These are phyloP conservation scores for Kitagawia praeruptora DNA, from an alignment of 129 eudicot species.

Conservation along the genomic window DNA sequence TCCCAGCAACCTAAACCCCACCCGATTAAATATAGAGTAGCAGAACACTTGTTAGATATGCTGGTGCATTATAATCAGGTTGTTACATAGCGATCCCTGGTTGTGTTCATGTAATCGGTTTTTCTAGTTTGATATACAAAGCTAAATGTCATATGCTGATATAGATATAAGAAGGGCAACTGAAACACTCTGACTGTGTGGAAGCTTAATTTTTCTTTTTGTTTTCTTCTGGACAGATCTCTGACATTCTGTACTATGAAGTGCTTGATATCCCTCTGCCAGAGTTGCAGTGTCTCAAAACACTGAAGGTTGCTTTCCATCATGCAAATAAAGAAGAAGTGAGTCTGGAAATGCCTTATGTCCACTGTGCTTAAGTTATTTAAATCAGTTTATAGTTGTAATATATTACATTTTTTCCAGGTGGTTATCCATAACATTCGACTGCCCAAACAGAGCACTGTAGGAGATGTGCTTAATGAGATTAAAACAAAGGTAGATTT, in stretches of 20 bases:
- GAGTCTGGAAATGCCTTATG: slow-evolving; percentile 1
- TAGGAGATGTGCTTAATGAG: slow-evolving; percentile 84
- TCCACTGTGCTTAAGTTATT: neutral
- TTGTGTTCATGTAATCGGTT: neutral
- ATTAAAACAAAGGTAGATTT: slow-evolving; percentile 68
- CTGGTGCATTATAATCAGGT: slow-evolving; percentile 95
- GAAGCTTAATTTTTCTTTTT: neutral
- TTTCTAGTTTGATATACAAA: neutral
- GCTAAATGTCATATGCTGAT: neutral
- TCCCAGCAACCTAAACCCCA: slow-evolving; percentile 96
- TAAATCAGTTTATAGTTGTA: slow-evolving; percentile 5
- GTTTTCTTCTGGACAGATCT: slow-evolving; percentile 36
- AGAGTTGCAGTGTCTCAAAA: slow-evolving; percentile 80
- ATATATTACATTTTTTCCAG: slow-evolving; percentile 31
- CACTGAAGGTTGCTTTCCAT: slow-evolving; percentile 85
- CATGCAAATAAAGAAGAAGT: slow-evolving; percentile 78
- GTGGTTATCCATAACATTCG: slow-evolving; percentile 70
- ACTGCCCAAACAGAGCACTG: slow-evolving; percentile 91
- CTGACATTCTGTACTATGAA: slow-evolving; percentile 88
- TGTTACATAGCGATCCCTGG: slow-evolving; percentile 1
- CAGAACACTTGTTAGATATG: slow-evolving; percentile 81
- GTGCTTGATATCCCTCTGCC: slow-evolving; percentile 95
- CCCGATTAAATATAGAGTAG: slow-evolving; percentile 69
- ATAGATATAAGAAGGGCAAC: neutral
- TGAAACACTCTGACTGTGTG: neutral